phyloP scores from a whole-genome alignment of 306 rosid species.

The Purshia tridentata region DNA sequence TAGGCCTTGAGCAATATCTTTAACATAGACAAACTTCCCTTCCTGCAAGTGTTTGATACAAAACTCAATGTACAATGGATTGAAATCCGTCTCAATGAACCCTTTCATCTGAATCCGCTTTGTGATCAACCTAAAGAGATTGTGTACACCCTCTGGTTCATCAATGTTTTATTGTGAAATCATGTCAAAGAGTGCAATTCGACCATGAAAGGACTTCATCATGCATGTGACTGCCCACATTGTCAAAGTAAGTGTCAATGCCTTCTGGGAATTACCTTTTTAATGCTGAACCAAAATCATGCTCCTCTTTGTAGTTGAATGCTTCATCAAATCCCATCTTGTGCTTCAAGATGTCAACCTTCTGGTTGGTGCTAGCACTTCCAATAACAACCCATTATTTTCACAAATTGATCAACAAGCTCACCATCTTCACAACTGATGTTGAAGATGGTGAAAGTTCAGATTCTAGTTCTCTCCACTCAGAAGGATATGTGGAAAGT shows the following conservation, averaged over 20 bases:
- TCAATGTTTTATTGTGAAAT: neutral
- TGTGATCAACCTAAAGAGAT: neutral
- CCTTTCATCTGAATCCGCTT: neutral
- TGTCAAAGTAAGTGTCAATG: neutral
- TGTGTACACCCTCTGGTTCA: neutral
- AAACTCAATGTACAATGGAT: neutral
- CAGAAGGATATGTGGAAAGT: neutral
- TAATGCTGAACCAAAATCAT: neutral
- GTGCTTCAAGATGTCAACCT: neutral
- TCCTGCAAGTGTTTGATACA: neutral
- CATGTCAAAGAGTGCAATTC: neutral
- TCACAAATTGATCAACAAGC: neutral
- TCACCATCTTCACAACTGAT: neutral
- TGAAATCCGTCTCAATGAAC: neutral
- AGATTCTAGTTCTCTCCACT: neutral
- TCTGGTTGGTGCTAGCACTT: neutral
- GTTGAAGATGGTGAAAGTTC: neutral
- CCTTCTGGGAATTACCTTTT: neutral
- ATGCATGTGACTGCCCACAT: neutral
- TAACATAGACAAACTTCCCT: neutral
- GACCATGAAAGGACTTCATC: neutral
- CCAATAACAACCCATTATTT: neutral
- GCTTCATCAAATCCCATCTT: conserved; percentile 1
- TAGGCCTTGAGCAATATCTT: neutral
- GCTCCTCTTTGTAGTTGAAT: neutral